Evolutionary conservation across 2,329 filamentous ascomycete genomes (phyloP).

Genomic region (Cadophora sp.): DNA sequence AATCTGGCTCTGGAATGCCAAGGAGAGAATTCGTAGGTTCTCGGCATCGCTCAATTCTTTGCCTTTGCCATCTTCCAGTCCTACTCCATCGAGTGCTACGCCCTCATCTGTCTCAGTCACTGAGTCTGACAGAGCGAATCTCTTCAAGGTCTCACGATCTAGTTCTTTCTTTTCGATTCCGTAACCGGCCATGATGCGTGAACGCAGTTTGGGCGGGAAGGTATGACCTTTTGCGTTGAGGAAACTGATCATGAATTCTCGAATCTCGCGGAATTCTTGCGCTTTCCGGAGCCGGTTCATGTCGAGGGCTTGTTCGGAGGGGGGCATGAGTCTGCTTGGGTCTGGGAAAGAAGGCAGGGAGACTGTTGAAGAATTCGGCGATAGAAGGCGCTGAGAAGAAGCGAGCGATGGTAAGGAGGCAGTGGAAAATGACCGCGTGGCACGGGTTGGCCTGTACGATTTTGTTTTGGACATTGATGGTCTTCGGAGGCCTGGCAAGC

Average conservation of each 20-base stretch:
- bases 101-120: conserved; percentile 24
- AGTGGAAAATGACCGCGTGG: neutral
- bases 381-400: neutral
- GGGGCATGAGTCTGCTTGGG: conserved; percentile 34
- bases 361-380: neutral
- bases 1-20: conserved; percentile 30
- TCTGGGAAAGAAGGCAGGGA: conserved; percentile 19
- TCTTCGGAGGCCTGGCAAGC: neutral
- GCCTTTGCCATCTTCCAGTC: neutral
- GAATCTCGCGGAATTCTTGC: conserved; percentile 34
- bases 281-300: conserved; percentile 25
- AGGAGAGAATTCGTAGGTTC: conserved; percentile 24
- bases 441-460: neutral
- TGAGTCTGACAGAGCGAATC: conserved; percentile 21
- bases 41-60: conserved; percentile 18
- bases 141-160: conserved; percentile 22
- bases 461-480: neutral
- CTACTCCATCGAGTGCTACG: conserved; percentile 17
- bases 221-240: conserved; percentile 36
- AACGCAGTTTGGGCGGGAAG: conserved; percentile 33
- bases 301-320: conserved; percentile 25
- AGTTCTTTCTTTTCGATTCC: conserved; percentile 36
- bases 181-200: conserved; percentile 38
- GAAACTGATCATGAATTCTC: conserved; percentile 36
- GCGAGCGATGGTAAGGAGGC: neutral